These are phyloP conservation scores for Tylopilus balloui DNA, from an alignment of 768 basidiomycete genomes.

Conservation along the genomic window DNA sequence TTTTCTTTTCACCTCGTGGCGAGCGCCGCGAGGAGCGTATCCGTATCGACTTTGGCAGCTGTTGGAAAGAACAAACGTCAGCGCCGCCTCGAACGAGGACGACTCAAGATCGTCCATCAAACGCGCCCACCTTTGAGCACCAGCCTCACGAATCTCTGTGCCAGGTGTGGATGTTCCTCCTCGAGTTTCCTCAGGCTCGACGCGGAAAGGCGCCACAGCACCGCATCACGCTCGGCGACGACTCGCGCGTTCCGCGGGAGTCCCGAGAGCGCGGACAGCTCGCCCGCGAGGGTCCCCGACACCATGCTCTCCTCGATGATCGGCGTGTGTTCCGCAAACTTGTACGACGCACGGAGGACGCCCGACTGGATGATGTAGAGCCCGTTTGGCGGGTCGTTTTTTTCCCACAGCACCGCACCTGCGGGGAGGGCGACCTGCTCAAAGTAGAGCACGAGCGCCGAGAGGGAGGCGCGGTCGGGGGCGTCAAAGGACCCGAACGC, in stretches of 20 bases:
- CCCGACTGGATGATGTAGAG: slow-evolving; percentile 89
- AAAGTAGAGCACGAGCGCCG: slow-evolving; percentile 67
- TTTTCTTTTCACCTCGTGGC: slow-evolving; percentile 35
- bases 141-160: slow-evolving; percentile 59
- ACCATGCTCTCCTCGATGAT: slow-evolving; percentile 89
- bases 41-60: slow-evolving; percentile 66
- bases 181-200: slow-evolving; percentile 60
- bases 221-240: slow-evolving; percentile 69
- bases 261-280: slow-evolving; percentile 79
- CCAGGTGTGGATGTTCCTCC: slow-evolving; percentile 59
- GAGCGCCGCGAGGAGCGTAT: slow-evolving; percentile 55
- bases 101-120: background rate
- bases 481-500: slow-evolving; percentile 74
- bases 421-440: slow-evolving; percentile 52
- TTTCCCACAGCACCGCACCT: slow-evolving; percentile 67
- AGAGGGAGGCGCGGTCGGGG: slow-evolving; percentile 52
- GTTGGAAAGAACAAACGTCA: background rate
- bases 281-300: slow-evolving; percentile 87
- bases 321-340: slow-evolving; percentile 64
- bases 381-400: slow-evolving; percentile 73
- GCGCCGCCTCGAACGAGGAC: background rate
- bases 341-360: slow-evolving; percentile 77
- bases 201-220: slow-evolving; percentile 75
- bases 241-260: slow-evolving; percentile 82
- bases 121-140: slow-evolving; percentile 68